Evolutionary conservation across 495 filamentous ascomycete genomes (phyloP).

Genomic region (Xylaria sp.): DNA sequence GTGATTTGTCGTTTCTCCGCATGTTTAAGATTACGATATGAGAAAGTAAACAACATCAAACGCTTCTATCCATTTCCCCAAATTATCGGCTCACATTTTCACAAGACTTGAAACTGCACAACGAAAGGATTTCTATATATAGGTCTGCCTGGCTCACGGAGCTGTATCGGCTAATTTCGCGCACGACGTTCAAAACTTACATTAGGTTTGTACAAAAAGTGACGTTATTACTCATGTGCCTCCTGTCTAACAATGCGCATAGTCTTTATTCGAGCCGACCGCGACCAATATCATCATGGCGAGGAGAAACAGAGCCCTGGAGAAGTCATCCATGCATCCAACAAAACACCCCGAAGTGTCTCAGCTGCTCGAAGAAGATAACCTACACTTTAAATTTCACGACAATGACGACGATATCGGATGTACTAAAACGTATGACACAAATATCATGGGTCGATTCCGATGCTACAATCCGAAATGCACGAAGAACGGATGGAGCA

Average conservation of each 20-base stretch:
- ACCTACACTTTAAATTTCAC: slow-evolving; percentile 36
- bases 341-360: slow-evolving; percentile 48
- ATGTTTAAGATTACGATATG: background rate
- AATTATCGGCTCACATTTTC: background rate
- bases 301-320: background rate
- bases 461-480: slow-evolving; percentile 43
- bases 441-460: slow-evolving; percentile 47
- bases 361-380: slow-evolving; percentile 41
- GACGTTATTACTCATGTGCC: background rate
- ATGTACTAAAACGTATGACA: slow-evolving; percentile 35
- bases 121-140: background rate
- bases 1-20: slow-evolving; percentile 14
- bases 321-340: slow-evolving; percentile 50
- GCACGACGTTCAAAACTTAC: background rate
- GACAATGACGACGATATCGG: background rate
- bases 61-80: background rate
- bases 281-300: background rate
- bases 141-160: no score
- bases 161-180: no score
- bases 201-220: background rate
- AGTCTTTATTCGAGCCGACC: no score
- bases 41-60: background rate
- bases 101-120: background rate
- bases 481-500: slow-evolving; percentile 43
- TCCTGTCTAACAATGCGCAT: no score